phyloP scores from a whole-genome alignment of 2,329 filamentous ascomycete species.

The Diaporthe sp. region DNA sequence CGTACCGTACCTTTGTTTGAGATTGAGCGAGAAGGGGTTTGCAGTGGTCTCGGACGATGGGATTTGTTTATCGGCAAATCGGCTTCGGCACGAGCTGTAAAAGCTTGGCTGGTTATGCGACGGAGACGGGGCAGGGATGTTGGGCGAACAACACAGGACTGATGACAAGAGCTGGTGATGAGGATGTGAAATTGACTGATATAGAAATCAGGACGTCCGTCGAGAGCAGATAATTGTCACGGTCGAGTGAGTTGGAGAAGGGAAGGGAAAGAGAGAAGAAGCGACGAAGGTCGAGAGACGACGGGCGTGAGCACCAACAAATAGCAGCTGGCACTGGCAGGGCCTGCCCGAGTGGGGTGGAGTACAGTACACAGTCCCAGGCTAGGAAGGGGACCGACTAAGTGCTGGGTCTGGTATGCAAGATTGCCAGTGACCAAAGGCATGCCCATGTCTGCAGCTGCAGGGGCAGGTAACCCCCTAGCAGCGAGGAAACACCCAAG shows the following conservation, averaged over 20 bases:
- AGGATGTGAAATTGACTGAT: constrained; percentile 36
- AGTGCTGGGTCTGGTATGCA: constrained; percentile 23
- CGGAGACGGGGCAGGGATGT: constrained; percentile 3
- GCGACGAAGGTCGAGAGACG: constrained; percentile 12
- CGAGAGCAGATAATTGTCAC: constrained; percentile 32
- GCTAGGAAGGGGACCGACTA: constrained; percentile 25
- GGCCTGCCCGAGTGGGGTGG: constrained; percentile 19
- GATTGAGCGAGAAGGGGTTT: neutral
- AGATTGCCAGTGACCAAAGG: constrained; percentile 34
- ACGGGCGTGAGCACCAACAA: constrained; percentile 40
- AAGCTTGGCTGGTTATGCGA: constrained; percentile 27
- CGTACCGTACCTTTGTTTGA: constrained; percentile 34
- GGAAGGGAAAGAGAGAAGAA: constrained; percentile 19
- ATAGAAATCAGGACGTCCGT: constrained; percentile 32
- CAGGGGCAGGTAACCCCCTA: constrained; percentile 6
- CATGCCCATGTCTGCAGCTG: neutral
- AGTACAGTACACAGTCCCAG: neutral
- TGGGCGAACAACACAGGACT: constrained; percentile 42
- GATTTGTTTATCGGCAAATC: constrained; percentile 38
- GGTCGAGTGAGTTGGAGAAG: constrained; percentile 40
- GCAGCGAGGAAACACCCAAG: neutral
- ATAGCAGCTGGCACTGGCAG: constrained; percentile 35
- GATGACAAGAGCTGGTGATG: constrained; percentile 37
- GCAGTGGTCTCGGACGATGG: constrained; percentile 11
- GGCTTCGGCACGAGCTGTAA: constrained; percentile 36